phyloP scores from a whole-genome alignment of 1,284 basidiomycete species.

The Phellinidium pouzarii region DNA sequence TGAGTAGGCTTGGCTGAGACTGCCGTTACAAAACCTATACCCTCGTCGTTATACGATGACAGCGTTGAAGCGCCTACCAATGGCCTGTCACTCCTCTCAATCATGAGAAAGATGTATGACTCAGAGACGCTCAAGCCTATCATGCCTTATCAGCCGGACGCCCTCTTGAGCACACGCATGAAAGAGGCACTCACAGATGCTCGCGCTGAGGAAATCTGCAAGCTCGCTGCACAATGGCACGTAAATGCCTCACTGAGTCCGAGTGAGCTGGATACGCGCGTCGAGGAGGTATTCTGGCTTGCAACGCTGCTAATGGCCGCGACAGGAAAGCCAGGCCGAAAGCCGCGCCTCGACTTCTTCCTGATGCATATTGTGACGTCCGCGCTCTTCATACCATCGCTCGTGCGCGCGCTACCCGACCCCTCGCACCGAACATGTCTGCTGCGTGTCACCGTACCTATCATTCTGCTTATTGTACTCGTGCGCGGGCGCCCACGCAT shows the following conservation, averaged over 20 bases:
- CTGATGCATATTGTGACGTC: conserved; percentile 56
- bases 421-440: conserved; percentile 38
- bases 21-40: conserved; percentile 37
- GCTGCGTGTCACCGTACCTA: conserved; percentile 41
- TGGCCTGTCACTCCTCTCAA: conserved; percentile 38
- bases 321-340: conserved; percentile 42
- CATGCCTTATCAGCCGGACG: conserved; percentile 45
- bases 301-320: conserved; percentile 48
- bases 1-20: conserved; percentile 46
- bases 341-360: conserved; percentile 62
- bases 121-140: conserved; percentile 44
- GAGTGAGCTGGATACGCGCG: conserved; percentile 35
- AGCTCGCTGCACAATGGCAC: conserved; percentile 44
- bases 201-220: conserved; percentile 39
- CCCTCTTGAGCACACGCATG: conserved; percentile 32
- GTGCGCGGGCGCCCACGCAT: conserved; percentile 55
- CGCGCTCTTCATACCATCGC: conserved; percentile 51
- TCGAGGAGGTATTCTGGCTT: conserved; percentile 49
- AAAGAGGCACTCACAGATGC: conserved; percentile 34
- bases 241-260: conserved; percentile 33
- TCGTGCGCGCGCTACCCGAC: conserved; percentile 34
- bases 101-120: conserved; percentile 49
- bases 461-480: conserved; percentile 38
- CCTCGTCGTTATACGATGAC: conserved; percentile 31
- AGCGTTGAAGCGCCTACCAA: conserved; percentile 18